Conservation (phyloP, 352 stramenopile species). For the Pythium scleroteichum region DNA sequence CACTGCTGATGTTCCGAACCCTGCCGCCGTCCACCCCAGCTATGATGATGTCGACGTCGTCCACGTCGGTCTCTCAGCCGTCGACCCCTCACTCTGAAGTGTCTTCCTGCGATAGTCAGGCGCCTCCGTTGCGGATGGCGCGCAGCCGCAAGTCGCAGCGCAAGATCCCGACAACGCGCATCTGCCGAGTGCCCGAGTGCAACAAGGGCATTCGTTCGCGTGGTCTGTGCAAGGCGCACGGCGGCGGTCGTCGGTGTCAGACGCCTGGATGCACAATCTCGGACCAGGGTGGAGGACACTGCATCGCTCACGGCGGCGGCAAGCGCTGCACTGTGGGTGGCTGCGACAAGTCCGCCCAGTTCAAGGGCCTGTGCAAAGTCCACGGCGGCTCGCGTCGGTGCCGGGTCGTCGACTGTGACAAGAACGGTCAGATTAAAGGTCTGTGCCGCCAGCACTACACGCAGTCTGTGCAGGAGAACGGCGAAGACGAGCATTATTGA, state of each 20-base stretch:
- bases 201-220: slow-evolving; percentile 83
- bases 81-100: slow-evolving; percentile 21
- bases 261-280: slow-evolving; percentile 81
- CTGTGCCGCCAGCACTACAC: slow-evolving; percentile 71
- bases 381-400: slow-evolving; percentile 81
- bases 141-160: slow-evolving; percentile 10
- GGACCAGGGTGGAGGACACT: slow-evolving; percentile 83
- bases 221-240: slow-evolving; percentile 84
- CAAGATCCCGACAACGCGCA: slow-evolving; percentile 49
- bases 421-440: slow-evolving; percentile 83
- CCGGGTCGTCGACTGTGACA: slow-evolving; percentile 65
- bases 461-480: slow-evolving; percentile 25
- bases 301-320: slow-evolving; percentile 80
- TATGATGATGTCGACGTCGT: background rate
- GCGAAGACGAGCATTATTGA: slow-evolving; percentile 13
- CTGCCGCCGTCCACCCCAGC: background rate
- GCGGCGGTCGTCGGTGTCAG: slow-evolving; percentile 73
- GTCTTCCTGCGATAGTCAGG: slow-evolving; percentile 20
- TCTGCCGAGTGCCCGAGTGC: slow-evolving; percentile 75
- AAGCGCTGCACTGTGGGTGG: slow-evolving; percentile 78
- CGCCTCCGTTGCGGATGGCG: slow-evolving; percentile 1
- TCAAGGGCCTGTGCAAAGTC: slow-evolving; percentile 79
- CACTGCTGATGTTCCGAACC: slow-evolving; percentile 11
- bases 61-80: background rate
- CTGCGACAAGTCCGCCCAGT: slow-evolving; percentile 82